phyloP scores from a whole-genome alignment of 371 early-diverging fungal species.

The Entomophthora muscae region DNA sequence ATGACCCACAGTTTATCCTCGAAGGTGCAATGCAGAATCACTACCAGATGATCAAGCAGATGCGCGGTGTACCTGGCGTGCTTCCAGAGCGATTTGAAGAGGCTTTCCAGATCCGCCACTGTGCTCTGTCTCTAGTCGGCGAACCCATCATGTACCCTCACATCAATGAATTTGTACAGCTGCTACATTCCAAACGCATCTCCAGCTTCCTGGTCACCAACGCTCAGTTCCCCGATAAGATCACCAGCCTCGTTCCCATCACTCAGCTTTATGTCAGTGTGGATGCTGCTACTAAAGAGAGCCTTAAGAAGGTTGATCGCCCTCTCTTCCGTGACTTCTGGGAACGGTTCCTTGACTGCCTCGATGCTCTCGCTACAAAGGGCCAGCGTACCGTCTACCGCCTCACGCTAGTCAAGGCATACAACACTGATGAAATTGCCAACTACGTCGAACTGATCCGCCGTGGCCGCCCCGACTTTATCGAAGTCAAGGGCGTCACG shows the following conservation, averaged over 20 bases:
- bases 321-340: constrained; percentile 67
- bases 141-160: constrained; percentile 74
- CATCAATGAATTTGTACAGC: constrained; percentile 58
- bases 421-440: constrained; percentile 49
- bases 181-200: constrained; percentile 46
- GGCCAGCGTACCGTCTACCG: constrained; percentile 61
- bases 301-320: constrained; percentile 58
- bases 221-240: constrained; percentile 60
- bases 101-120: constrained; percentile 45
- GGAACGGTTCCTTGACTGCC: constrained; percentile 54
- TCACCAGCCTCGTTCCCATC: constrained; percentile 42
- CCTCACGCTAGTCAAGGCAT: constrained; percentile 59
- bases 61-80: constrained; percentile 64
- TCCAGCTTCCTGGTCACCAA: constrained; percentile 69
- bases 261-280: constrained; percentile 69
- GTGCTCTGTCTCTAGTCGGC: constrained; percentile 52
- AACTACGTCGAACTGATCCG: constrained; percentile 53
- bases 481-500: constrained; percentile 60
- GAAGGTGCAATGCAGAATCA: constrained; percentile 60
- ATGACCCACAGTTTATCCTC: constrained; percentile 49
- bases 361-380: constrained; percentile 44
- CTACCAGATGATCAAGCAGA: constrained; percentile 58
- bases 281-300: constrained; percentile 61
- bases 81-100: constrained; percentile 55
- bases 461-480: constrained; percentile 56